Conservation (phyloP, 2,329 filamentous ascomycete genomes). For the Berkeleyomyces basicola region DNA sequence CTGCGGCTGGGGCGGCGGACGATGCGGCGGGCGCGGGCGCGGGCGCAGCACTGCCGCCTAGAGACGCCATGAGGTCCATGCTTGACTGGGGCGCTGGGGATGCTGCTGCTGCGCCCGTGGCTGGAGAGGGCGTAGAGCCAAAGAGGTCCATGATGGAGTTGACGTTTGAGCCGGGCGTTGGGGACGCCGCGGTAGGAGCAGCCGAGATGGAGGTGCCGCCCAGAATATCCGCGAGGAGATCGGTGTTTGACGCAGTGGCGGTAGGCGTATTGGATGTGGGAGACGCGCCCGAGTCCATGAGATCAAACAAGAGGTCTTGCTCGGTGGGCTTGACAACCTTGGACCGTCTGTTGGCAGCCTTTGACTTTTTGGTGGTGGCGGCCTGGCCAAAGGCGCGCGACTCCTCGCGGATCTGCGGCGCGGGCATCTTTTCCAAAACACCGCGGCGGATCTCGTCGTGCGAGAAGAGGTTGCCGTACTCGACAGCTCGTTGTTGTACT, state of each 20-base stretch:
- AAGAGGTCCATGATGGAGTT: slow-evolving; percentile 88
- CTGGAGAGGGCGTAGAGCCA: slow-evolving; percentile 26
- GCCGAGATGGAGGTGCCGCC: slow-evolving; percentile 46
- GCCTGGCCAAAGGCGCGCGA: slow-evolving; percentile 78
- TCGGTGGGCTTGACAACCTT: slow-evolving; percentile 72
- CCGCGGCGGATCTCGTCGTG: slow-evolving; percentile 76
- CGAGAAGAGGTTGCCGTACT: slow-evolving; percentile 87
- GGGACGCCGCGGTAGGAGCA: slow-evolving; percentile 23
- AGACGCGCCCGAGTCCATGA: slow-evolving; percentile 46
- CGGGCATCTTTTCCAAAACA: slow-evolving; percentile 93
- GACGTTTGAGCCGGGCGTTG: slow-evolving; percentile 39
- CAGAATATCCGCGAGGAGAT: slow-evolving; percentile 82
- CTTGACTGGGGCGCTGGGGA: slow-evolving; percentile 25
- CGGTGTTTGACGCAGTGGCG: slow-evolving; percentile 46
- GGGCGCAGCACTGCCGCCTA: slow-evolving; percentile 24
- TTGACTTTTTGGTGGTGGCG: slow-evolving; percentile 43
- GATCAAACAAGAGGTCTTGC: slow-evolving; percentile 76
- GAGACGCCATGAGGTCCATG: slow-evolving; percentile 33
- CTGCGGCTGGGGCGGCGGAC: slow-evolving; percentile 19
- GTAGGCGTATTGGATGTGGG: slow-evolving; percentile 38
- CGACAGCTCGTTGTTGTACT: slow-evolving; percentile 87
- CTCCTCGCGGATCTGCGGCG: slow-evolving; percentile 91
- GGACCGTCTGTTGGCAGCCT: slow-evolving; percentile 54
- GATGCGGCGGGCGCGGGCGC: slow-evolving; percentile 11
- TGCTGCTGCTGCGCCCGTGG: slow-evolving; percentile 18